Conservation (phyloP, 768 basidiomycete species). For the Leccinum sublutescens region DNA sequence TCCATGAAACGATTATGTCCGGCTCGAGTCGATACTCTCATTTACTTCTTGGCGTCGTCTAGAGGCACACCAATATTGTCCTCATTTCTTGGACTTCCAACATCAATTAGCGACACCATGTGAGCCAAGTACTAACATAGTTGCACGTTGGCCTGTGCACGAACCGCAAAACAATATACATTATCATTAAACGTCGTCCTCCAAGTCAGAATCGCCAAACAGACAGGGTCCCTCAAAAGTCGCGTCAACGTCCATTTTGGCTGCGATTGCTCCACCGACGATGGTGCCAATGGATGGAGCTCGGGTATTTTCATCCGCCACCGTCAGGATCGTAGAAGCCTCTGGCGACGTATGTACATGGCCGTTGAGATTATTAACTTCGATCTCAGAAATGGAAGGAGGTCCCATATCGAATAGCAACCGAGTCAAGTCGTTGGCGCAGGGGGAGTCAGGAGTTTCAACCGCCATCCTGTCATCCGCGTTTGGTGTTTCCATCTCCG, state of each 20-base stretch:
- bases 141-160: neutral
- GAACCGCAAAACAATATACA: neutral
- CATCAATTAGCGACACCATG: neutral
- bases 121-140: neutral
- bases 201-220: conserved; percentile 31
- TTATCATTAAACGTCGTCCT: conserved; percentile 17
- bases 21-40: neutral
- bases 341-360: neutral
- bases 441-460: neutral
- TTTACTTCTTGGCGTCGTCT: neutral
- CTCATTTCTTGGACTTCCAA: neutral
- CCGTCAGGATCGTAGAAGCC: neutral
- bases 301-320: neutral
- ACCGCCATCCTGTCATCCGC: neutral
- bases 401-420: neutral
- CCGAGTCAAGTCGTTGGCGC: neutral
- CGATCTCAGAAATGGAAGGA: neutral
- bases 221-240: conserved; percentile 28
- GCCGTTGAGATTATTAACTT: neutral
- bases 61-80: neutral
- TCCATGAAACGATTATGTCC: neutral
- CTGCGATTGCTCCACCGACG: neutral
- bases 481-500: conserved; percentile 1
- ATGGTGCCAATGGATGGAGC: neutral
- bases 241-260: conserved; percentile 3